Percentiles rank a stretch among this genome's conserved stretches.
Evolutionary conservation across 2,329 filamentous ascomycete genomes (phyloP).

Genomic region (Botrytis elliptica): DNA sequence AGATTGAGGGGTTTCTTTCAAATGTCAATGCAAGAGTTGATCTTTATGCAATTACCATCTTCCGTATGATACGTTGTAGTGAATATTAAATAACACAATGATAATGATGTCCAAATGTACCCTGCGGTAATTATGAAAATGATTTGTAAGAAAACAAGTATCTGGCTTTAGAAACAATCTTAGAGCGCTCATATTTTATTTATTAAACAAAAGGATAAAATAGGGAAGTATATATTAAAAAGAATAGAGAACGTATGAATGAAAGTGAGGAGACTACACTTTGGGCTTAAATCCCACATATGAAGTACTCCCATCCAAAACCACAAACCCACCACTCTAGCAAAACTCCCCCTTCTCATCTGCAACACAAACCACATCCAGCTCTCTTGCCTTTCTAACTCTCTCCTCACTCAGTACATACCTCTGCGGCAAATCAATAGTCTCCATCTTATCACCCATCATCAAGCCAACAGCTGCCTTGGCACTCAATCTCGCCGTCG

Average conservation of each 20-base stretch:
- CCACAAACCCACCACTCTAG: neutral
- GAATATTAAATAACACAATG: neutral
- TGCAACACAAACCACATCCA: constrained; percentile 33
- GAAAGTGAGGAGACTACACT: neutral
- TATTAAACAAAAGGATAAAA: neutral
- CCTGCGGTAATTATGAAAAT: neutral
- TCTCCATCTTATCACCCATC: constrained; percentile 43
- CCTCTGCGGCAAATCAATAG: constrained; percentile 46
- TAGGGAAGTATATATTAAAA: neutral
- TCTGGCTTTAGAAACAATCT: neutral
- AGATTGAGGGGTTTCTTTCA: neutral
- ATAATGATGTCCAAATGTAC: neutral
- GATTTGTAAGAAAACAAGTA: neutral
- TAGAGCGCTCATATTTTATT: neutral
- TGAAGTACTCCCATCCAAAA: neutral
- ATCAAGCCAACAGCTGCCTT: constrained; percentile 63
- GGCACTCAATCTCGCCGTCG: constrained; percentile 65
- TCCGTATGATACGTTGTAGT: neutral
- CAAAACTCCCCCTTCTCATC: constrained; percentile 27
- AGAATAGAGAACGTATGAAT: neutral
- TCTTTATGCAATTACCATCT: neutral
- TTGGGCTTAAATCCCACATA: no score
- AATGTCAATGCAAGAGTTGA: neutral
- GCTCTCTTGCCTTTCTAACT: constrained; percentile 28
- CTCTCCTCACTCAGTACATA: constrained; percentile 37